phyloP scores from a whole-genome alignment of 148 eudicot species.

The Polygonum maritimum region DNA sequence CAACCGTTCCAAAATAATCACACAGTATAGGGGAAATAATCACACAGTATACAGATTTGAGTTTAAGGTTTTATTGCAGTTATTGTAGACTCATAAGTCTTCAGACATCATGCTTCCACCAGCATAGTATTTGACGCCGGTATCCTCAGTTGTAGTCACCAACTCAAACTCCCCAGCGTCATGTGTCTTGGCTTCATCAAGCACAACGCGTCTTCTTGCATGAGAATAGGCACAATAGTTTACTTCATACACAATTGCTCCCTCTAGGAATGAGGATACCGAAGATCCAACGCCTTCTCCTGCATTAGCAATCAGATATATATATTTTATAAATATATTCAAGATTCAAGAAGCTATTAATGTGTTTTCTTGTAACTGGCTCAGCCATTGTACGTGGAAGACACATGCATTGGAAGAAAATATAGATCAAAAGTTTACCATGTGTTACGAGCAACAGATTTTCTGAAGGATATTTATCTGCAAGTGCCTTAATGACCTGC shows the following conservation, averaged over 20 bases:
- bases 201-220: conserved; percentile 24
- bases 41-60: background rate
- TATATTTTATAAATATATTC: background rate
- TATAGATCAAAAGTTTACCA: conserved; percentile 42
- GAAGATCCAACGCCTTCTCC: conserved; percentile 57
- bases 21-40: background rate
- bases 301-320: conserved; percentile 16
- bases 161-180: conserved; percentile 37
- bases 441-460: conserved; percentile 87
- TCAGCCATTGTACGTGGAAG: background rate
- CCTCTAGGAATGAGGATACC: conserved; percentile 29
- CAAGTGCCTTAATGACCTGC: conserved; percentile 53
- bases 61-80: background rate
- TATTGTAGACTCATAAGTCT: conserved; percentile 16
- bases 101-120: conserved; percentile 14
- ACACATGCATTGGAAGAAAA: background rate
- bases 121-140: conserved; percentile 28
- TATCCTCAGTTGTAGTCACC: conserved; percentile 18
- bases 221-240: conserved; percentile 52
- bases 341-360: background rate
- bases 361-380: background rate
- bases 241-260: conserved; percentile 33
- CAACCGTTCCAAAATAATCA: background rate
- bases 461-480: conserved; percentile 81
- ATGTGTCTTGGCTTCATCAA: conserved; percentile 22